phyloP scores from a whole-genome alignment of 805 yeast genomes.

The Ogataea wickerhamii region DNA sequence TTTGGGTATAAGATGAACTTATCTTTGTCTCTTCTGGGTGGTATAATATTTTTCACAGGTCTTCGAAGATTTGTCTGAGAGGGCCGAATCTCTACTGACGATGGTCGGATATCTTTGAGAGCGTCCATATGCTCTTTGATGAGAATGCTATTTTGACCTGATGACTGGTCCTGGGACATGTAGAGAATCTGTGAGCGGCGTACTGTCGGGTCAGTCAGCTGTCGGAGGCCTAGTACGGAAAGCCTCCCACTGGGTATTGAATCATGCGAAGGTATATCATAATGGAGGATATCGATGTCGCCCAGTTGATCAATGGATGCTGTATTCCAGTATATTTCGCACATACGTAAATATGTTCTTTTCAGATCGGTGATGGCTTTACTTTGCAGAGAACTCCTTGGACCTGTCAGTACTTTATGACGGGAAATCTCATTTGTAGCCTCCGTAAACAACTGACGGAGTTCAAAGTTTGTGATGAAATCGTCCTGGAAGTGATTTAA shows the following conservation, averaged over 20 bases:
- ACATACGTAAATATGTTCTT: conserved; percentile 30
- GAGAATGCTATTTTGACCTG: conserved; percentile 23
- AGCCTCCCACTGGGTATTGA: conserved; percentile 31
- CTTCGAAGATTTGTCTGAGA: conserved; percentile 1
- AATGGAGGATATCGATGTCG: conserved; percentile 19
- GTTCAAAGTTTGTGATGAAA: conserved; percentile 51
- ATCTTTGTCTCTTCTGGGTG: conserved; percentile 12
- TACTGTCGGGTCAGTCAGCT: conserved; percentile 36
- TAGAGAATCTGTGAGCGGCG: conserved; percentile 41
- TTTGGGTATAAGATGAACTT: conserved; percentile 31
- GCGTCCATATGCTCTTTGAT: conserved; percentile 17
- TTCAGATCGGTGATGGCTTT: conserved; percentile 33
- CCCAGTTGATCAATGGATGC: conserved; percentile 22
- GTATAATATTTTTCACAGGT: neutral
- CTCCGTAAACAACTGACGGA: conserved; percentile 42
- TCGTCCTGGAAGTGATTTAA: conserved; percentile 85
- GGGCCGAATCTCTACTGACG: conserved; percentile 6
- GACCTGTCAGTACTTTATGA: conserved; percentile 18
- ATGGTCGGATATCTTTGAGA: conserved; percentile 1
- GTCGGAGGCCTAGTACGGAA: conserved; percentile 36
- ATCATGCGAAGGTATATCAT: conserved; percentile 25
- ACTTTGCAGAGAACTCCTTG: conserved; percentile 17
- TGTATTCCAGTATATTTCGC: conserved; percentile 33
- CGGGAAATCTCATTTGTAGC: conserved; percentile 40
- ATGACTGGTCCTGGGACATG: conserved; percentile 28